Evolutionary conservation across 208 protist species (phyloP), one percentile per base, ranked within the genome.

Genomic region (Leishmania major): DNA sequence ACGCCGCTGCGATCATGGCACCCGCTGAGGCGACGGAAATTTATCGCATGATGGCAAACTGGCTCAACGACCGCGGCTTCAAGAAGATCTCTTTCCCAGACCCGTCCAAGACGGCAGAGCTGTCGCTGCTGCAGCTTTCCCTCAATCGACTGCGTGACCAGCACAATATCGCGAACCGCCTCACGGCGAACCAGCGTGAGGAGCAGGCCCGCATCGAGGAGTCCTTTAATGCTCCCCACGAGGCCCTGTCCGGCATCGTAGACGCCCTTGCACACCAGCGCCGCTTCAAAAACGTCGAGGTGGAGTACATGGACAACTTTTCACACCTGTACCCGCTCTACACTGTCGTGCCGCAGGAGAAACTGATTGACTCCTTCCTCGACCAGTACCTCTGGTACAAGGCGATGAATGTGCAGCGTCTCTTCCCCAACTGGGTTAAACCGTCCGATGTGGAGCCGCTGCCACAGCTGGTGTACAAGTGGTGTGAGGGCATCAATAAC

Each of bases 391-490:
- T 99, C 3, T 99, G 99, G 99, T 99, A 99, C 88, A 99, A 99
- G 88, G 94, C 97, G 45, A 97, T 97, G 78, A 99, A 99, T 87
- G 99, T 99, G 88, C 94, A 99, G 76, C 94, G 98, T 22, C 92
- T 99, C n/a, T 99, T 99, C 93, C 99, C 99, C 28, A 99, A 99
- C 83, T 99, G 99, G 99, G 95, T 99, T 76, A 99, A 99, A 89
- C 99, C 99, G 47, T 94, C 98, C 15, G 99, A 99, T 87, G 96
- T 96, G 76, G 99, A 99, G 91, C 99, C 99, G 55, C 94, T 98
- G 37, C 99, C 99, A 71, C 87, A 99, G 75, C 97, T 99, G 22
- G 93, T 99, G 37, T 99, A 99, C 97, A 99, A 99, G 91, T 99
- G 99, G 98, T 99, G 99, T 91, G 96, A 99, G 87, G 99, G 98